Conservation (phyloP, 345 rosid species). For the Bruguiera parviflora region DNA sequence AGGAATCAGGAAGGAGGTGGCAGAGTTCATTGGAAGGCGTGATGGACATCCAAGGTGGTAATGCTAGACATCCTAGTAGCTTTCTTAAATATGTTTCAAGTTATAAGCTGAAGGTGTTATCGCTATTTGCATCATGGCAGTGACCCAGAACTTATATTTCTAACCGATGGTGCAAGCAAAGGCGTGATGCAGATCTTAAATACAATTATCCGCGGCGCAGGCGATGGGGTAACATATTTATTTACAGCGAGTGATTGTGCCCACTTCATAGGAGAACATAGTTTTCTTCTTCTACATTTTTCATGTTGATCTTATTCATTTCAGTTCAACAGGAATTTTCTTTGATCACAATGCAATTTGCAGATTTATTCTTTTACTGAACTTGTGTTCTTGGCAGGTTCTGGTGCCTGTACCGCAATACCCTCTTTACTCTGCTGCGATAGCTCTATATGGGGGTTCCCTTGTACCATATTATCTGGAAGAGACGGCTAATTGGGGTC, state of each 20-base stretch:
- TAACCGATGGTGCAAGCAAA: slow-evolving; percentile 98
- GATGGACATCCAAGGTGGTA: slow-evolving; percentile 94
- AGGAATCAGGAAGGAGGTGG: slow-evolving; percentile 87
- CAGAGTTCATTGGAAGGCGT: slow-evolving; percentile 86
- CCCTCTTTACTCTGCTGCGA: slow-evolving; percentile 95
- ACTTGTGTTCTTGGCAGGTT: slow-evolving; percentile 40
- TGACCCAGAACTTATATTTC: slow-evolving; percentile 92
- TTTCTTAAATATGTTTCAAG: slow-evolving; percentile 2
- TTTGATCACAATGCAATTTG: slow-evolving; percentile 3
- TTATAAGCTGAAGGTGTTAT: slow-evolving; percentile 30
- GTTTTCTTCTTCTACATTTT: not conserved
- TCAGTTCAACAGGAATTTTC: slow-evolving; percentile 8
- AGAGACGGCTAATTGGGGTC: slow-evolving; percentile 98
- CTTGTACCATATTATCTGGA: slow-evolving; percentile 91
- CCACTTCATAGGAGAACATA: not conserved
- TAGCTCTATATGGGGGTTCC: slow-evolving; percentile 85
- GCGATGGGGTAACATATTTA: slow-evolving; percentile 76
- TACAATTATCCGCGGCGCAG: slow-evolving; percentile 68
- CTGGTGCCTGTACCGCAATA: slow-evolving; percentile 98
- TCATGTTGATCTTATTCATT: not conserved
- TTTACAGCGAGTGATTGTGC: not conserved
- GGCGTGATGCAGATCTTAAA: slow-evolving; percentile 97
- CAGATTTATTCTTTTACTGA: not conserved
- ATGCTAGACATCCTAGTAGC: slow-evolving; percentile 16
- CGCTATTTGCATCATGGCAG: slow-evolving; percentile 37